Base-by-base conservation (phyloP, 768 basidiomycete species). In the Butyriboletus loyo region DNA sequence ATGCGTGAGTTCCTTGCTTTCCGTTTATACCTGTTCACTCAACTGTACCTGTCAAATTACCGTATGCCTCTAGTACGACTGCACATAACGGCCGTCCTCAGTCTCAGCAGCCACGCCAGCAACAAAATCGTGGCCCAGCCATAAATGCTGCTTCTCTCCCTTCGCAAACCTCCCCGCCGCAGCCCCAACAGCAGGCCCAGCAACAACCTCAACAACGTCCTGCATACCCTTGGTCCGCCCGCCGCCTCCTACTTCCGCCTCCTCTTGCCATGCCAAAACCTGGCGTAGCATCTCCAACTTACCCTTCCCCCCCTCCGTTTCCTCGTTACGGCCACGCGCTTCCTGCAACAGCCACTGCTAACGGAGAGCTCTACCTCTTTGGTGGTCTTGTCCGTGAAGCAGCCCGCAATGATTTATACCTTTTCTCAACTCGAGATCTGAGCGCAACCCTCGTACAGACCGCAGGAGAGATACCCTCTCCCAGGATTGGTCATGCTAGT, bases 271-370 rank as follows among this genome's bases (percentile, higher is more conserved):
- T 89, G 44, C 75, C 77, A 45, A 88, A 85, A 57, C 84, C 85
- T 13, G 85, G 82, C 40, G 72, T 82, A 46, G 77, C 75, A 1
- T 79, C 82, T n/a, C 79, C 87, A 9, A 81, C 81, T 0, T 73
- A 81, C 1, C 84, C 85, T 2, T 92, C 92, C 0, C 87, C 91
- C 0, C 85, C 87, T 2, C 96, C 96, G 0, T 98, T 98, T 70
- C 96, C 97, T 24, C 86, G 96, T 37, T 99, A 98, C 66, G 97
- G 96, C 24, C 92, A 97, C 66, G 87, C 95, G 13, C 81, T 98
- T 6, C 94, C 94, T 9, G 81, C 88, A 6, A 81, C 78, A 8
- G 82, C 90, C 2, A 87, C 86, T 22, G 66, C 81, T n/a, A 79
- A 77, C 7, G 97, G 97, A 8, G 94, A 98, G 61, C 84, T 99